Percentiles rank a stretch among this genome's conserved stretches.
Conservation (phyloP, 176 grass and related monocot species). For the Phragmites australis region DNA sequence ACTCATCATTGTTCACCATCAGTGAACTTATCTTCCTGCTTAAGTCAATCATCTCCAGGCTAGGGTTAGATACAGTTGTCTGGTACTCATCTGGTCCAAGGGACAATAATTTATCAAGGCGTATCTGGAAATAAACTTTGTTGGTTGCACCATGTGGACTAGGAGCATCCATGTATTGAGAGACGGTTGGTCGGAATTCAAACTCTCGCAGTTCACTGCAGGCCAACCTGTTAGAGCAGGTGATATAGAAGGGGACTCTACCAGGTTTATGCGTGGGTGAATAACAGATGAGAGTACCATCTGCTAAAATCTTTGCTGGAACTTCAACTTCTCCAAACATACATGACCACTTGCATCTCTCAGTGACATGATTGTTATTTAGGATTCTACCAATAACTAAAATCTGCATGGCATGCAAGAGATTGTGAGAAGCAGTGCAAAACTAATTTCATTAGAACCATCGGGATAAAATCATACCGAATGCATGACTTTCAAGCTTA, state of each 20-base stretch:
- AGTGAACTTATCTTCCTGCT: constrained; percentile 66
- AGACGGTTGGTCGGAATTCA: constrained; percentile 60
- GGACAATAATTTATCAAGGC: constrained; percentile 70
- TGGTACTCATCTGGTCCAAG: constrained; percentile 60
- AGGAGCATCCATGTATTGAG: constrained; percentile 62
- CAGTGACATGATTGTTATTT: constrained; percentile 42
- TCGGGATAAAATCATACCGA: neutral
- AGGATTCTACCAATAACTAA: constrained; percentile 66
- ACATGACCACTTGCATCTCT: constrained; percentile 80
- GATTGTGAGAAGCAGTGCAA: constrained; percentile 4
- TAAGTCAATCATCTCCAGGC: constrained; percentile 55
- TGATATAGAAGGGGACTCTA: constrained; percentile 84
- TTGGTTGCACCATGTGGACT: constrained; percentile 52
- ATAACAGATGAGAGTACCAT: constrained; percentile 60
- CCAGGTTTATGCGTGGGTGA: constrained; percentile 59
- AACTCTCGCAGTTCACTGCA: constrained; percentile 95
- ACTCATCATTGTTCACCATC: constrained; percentile 62
- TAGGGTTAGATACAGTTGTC: constrained; percentile 41
- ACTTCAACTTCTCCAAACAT: constrained; percentile 97
- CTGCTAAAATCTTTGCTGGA: constrained; percentile 61
- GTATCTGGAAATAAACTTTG: constrained; percentile 70
- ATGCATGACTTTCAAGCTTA: neutral
- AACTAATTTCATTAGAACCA: neutral
- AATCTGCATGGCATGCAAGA: constrained; percentile 56
- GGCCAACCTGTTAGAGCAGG: constrained; percentile 83